A percentile compares a stretch with the other conserved stretches of the same genome.
These are phyloP conservation scores for Cryphonectria parasitica DNA, from an alignment of 2,329 filamentous ascomycete genomes.

Conservation along the genomic window DNA sequence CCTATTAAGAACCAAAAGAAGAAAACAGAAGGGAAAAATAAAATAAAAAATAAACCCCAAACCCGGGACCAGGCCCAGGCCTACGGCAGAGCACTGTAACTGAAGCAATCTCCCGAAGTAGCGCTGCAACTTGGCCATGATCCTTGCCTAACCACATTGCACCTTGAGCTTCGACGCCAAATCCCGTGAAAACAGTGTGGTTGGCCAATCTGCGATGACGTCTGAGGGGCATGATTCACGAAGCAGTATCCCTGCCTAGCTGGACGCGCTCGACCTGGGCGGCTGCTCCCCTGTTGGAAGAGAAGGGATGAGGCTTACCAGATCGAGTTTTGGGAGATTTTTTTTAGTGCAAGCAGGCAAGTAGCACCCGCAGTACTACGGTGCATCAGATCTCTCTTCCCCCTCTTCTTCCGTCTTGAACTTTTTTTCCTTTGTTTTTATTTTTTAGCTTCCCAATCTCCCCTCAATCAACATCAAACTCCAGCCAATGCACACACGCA, in stretches of 20 bases:
- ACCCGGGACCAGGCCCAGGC: neutral
- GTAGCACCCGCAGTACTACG: neutral
- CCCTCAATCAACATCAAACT: neutral
- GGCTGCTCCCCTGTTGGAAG: neutral
- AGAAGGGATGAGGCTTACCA: neutral
- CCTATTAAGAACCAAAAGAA: neutral
- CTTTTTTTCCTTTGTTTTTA: neutral
- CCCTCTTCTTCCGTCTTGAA: neutral
- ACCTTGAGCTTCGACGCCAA: neutral
- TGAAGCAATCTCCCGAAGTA: neutral
- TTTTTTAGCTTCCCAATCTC: neutral
- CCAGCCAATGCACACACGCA: neutral
- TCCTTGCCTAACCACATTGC: neutral
- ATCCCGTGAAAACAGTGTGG: neutral
- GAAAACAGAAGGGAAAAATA: neutral
- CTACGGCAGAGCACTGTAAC: slow-evolving; percentile 4
- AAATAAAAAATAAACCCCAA: neutral
- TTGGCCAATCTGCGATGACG: slow-evolving; percentile 10
- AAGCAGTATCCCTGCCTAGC: neutral
- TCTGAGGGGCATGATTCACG: neutral
- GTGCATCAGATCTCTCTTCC: no score
- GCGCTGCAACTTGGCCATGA: neutral
- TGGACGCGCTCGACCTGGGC: neutral
- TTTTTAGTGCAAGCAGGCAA: neutral
- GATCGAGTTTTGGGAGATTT: neutral